phyloP scores from a whole-genome alignment of 495 filamentous ascomycete genomes.

The Neurospora tetrasperma region DNA sequence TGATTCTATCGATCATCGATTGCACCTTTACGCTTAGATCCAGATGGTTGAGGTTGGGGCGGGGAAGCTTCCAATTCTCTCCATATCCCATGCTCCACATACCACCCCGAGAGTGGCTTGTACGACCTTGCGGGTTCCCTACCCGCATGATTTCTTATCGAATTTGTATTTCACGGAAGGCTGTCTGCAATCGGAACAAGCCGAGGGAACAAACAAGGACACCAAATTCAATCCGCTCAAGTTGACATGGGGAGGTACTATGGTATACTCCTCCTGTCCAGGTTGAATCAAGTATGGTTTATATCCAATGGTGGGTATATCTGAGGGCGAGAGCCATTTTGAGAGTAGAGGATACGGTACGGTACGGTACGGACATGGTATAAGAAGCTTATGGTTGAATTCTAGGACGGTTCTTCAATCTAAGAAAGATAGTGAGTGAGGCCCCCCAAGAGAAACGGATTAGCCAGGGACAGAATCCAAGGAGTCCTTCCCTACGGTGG shows the following conservation, averaged over 20 bases:
- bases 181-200: not conserved
- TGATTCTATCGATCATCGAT: not conserved
- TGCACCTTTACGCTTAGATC: not conserved
- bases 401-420: not conserved
- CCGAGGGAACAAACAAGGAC: not conserved
- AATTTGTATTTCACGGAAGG: not conserved
- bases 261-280: not conserved
- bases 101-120: not conserved
- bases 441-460: slow-evolving; percentile 2
- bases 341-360: not conserved
- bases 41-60: not conserved
- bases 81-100: not conserved
- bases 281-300: not conserved
- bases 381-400: not conserved
- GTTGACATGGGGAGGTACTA: not conserved
- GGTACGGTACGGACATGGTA: not conserved
- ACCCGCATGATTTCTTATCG: not conserved
- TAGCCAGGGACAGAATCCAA: slow-evolving; percentile 50
- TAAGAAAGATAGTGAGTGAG: not conserved
- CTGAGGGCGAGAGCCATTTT: not conserved
- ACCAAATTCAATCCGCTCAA: not conserved
- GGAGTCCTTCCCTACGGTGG: slow-evolving; percentile 55
- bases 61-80: not conserved
- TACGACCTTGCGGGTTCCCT: not conserved
- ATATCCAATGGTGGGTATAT: not conserved